Conservation (phyloP, 129 eudicot genomes). For the carrot (Daucus carota) region DH1_v3.0 NC_030382.2:51739001-51739500, state of each 20-base stretch:
- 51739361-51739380: constrained; percentile 4
- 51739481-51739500: constrained; percentile 1
- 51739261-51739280: constrained; percentile 73
- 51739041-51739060: background rate
- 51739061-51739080: background rate
- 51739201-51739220: constrained; percentile 10
- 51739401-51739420: background rate
- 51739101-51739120: background rate
- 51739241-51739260: constrained; percentile 73
- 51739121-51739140: background rate
- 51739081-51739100: background rate
- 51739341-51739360: constrained; percentile 23
- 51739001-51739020: background rate
- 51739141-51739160: too few species aligned
- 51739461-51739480: background rate
- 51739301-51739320: constrained; percentile 36
- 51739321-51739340: constrained; percentile 27
- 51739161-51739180: background rate
- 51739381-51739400: background rate
- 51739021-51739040: too few species aligned
- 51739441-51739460: background rate
- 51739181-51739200: background rate
- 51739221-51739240: constrained; percentile 40
- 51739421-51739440: background rate
- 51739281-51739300: constrained; percentile 44